A percentile compares a stretch with the other conserved stretches of the same genome.
Evolutionary conservation across 768 basidiomycete species (phyloP).

Genomic region (Gautieria morchelliformis): DNA sequence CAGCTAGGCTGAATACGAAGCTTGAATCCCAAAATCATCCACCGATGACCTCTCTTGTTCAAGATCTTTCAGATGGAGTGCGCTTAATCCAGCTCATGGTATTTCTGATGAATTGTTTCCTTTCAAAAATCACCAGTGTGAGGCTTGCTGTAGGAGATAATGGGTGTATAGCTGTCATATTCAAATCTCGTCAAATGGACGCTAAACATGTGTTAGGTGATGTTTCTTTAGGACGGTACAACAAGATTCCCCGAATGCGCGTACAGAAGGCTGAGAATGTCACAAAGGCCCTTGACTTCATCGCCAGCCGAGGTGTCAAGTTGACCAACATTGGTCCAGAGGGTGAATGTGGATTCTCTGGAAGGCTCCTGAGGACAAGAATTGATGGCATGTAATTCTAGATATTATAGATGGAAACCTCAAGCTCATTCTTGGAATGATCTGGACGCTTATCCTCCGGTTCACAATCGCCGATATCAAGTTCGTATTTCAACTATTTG

Average conservation of each 20-base stretch:
- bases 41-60: constrained; percentile 80
- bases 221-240: constrained; percentile 89
- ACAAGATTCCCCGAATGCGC: constrained; percentile 80
- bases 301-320: constrained; percentile 87
- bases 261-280: constrained; percentile 99
- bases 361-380: not conserved
- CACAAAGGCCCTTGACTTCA: constrained; percentile 92
- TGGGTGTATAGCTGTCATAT: constrained; percentile 47
- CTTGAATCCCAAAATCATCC: constrained; percentile 78
- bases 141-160: constrained; percentile 70
- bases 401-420: constrained; percentile 99
- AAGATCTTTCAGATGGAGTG: constrained; percentile 91
- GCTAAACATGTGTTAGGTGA: constrained; percentile 43
- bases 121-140: constrained; percentile 3
- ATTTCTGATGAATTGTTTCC: constrained; percentile 8
- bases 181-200: constrained; percentile 5
- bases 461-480: constrained; percentile 99
- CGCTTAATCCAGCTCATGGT: constrained; percentile 94
- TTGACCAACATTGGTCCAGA: constrained; percentile 97
- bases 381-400: constrained; percentile 20
- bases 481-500: constrained; percentile 33
- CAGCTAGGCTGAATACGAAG: constrained; percentile 85
- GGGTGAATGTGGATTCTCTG: constrained; percentile 29
- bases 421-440: constrained; percentile 98
- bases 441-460: constrained; percentile 94